Conservation (phyloP, 2,329 filamentous ascomycete genomes). For the Davidsoniella virescens region DNA sequence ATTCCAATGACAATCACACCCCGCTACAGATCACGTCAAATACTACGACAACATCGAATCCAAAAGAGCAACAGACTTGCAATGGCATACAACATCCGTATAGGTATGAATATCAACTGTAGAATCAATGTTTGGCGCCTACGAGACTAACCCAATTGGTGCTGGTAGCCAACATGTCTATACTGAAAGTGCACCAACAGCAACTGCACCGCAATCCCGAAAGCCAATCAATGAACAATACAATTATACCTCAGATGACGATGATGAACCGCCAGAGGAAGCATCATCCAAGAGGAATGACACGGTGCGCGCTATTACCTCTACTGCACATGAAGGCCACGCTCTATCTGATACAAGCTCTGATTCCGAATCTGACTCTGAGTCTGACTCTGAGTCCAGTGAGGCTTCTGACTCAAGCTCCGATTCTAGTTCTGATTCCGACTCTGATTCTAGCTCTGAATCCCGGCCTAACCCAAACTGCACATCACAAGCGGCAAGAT, state of each 20-base stretch:
- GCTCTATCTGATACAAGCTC: constrained; percentile 11
- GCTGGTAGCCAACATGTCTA: too few relatives aligned
- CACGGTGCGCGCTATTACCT: background rate
- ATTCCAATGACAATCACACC: too few relatives aligned
- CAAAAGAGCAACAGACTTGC: too few relatives aligned
- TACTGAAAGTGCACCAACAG: too few relatives aligned
- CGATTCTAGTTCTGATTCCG: background rate
- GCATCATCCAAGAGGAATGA: background rate
- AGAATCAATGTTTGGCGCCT: too few relatives aligned
- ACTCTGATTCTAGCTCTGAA: background rate
- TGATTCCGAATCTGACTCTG: constrained; percentile 3
- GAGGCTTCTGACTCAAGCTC: background rate
- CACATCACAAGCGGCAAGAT: background rate
- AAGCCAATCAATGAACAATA: too few relatives aligned
- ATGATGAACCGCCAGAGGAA: constrained; percentile 16
- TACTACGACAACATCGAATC: too few relatives aligned
- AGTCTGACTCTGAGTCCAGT: constrained; percentile 2
- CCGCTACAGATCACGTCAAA: too few relatives aligned
- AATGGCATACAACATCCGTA: too few relatives aligned
- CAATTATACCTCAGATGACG: constrained; percentile 17
- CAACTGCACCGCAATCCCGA: too few relatives aligned
- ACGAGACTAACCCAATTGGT: too few relatives aligned
- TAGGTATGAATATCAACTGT: too few relatives aligned
- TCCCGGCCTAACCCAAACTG: background rate
- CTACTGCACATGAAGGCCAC: background rate